These are phyloP conservation scores for Curvularia eragrostidis DNA, from an alignment of 2,329 filamentous ascomycete species.

Conservation along the genomic window DNA sequence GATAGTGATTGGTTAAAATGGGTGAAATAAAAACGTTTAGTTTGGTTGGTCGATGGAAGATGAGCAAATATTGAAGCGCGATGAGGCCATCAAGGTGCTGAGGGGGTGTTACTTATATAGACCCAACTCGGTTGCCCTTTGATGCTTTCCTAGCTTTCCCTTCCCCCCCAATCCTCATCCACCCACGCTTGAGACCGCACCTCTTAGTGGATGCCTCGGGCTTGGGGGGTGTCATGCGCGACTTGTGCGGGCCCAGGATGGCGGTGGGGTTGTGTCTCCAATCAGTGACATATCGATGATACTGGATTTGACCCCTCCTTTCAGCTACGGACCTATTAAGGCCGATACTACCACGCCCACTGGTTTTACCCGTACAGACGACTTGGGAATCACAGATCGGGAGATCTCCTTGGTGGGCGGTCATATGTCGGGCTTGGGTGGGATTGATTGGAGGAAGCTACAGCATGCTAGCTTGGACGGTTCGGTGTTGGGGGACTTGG, in stretches of 20 bases:
- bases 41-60: conserved; percentile 11
- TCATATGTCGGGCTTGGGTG: background rate
- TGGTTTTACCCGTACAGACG: background rate
- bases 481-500: background rate
- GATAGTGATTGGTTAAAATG: conserved; percentile 16
- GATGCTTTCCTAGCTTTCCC: background rate
- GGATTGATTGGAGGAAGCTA: conserved; percentile 1
- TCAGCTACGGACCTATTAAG: background rate
- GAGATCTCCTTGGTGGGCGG: conserved; percentile 1
- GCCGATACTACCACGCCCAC: background rate
- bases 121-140: background rate
- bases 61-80: conserved; percentile 13
- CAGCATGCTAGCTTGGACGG: background rate
- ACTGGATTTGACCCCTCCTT: background rate
- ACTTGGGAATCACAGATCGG: background rate
- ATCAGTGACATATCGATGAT: conserved; percentile 15
- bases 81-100: conserved; percentile 36
- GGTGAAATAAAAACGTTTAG: background rate
- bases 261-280: conserved; percentile 5
- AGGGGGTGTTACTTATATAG: conserved; percentile 25
- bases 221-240: conserved; percentile 12
- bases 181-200: background rate
- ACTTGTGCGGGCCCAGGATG: conserved; percentile 6
- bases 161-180: background rate
- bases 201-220: conserved; percentile 2